A percentile compares a stretch with the other conserved stretches of the same genome.
Conservation (phyloP, 164 flowering plant genomes). For the Chimonanthus salicifolius region DNA sequence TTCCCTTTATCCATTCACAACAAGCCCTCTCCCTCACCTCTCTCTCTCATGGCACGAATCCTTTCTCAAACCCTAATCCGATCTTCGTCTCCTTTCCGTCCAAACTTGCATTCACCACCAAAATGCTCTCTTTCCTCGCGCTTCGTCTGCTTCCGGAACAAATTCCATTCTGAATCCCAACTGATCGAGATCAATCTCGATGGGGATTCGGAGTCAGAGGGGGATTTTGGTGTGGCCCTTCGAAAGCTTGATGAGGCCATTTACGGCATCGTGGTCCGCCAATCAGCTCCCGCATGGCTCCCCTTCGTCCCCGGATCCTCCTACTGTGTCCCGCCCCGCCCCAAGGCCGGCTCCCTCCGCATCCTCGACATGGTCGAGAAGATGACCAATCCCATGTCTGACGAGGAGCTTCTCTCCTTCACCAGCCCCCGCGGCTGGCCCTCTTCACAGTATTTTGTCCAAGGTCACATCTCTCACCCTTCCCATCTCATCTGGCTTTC, state of each 20-base stretch:
- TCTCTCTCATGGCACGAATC: conserved; percentile 31
- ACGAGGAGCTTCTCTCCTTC: conserved; percentile 40
- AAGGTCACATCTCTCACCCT: conserved; percentile 23
- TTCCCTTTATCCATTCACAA: neutral
- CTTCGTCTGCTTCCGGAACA: conserved; percentile 17
- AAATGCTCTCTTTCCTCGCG: conserved; percentile 9
- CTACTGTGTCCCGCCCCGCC: conserved; percentile 81
- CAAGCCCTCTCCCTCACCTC: neutral
- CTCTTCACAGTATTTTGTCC: conserved; percentile 41
- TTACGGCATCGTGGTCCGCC: conserved; percentile 42
- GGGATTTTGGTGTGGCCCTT: conserved; percentile 17
- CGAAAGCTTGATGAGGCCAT: conserved; percentile 62
- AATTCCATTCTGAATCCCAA: conserved; percentile 20
- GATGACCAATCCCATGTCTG: conserved; percentile 32
- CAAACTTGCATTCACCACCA: neutral
- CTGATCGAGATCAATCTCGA: conserved; percentile 37
- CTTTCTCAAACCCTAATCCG: conserved; percentile 34
- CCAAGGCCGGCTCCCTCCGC: conserved; percentile 18
- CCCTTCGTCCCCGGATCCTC: conserved; percentile 77
- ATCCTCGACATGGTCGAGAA: conserved; percentile 46
- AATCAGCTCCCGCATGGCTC: conserved; percentile 77
- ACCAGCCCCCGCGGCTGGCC: conserved; percentile 61
- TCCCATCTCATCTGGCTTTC: neutral
- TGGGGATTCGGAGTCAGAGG: conserved; percentile 7
- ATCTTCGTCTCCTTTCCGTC: conserved; percentile 4